Evolutionary conservation across 2,329 filamentous ascomycete species (phyloP), one percentile per base, ranked within the genome.

Genomic region (Colletotrichum trifolii): DNA sequence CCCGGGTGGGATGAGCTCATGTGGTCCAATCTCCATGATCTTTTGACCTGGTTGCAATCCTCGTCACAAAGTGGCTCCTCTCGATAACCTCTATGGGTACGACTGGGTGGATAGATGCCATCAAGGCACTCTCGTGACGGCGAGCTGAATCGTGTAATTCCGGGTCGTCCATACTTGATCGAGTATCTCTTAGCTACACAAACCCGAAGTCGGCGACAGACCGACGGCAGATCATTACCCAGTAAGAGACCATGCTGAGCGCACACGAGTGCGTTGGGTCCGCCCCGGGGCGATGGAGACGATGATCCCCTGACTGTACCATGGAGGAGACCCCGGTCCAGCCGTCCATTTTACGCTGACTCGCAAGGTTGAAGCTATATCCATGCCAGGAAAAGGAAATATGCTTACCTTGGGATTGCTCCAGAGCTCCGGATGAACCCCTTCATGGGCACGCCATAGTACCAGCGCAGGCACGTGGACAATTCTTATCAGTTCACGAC

Each of bases 71-170:
- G 38, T 40, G 38, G 13, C 9, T 40, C 9, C 38, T 40, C 38
- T 40, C 4, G 25, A 25, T 25, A 25, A 25, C 25, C 25, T 25
- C 25, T 25, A 25, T 4, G 25, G 25, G 25, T 25, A 25, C 4
- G 25, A 4, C 4, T 5, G 25, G 33, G 13, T 38, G n/a, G 42
- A 38, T 39, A 36, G 46, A 45, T n/a, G 34, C 54, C 15, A 10
- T 17, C 11, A 45, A 47, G 33, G 36, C 13, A 25, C 42, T 33
- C 42, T 56, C 54, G 54, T 59, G 55, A 43, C 11, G 38, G 38
- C 33, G n/a, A 25, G 36, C 55, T 59, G 55, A 59, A 38, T 59
- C 55, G 55, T 36, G 55, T 15, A 34, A 8, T 13, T 50, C 25
- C 38, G 55, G 54, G 39, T 17, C 46, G 34, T 13, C 55, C 45